Percentiles rank a stretch among this genome's conserved stretches.
Conservation (phyloP, 129 eudicot genomes). For the Artemisia tridentata region DNA sequence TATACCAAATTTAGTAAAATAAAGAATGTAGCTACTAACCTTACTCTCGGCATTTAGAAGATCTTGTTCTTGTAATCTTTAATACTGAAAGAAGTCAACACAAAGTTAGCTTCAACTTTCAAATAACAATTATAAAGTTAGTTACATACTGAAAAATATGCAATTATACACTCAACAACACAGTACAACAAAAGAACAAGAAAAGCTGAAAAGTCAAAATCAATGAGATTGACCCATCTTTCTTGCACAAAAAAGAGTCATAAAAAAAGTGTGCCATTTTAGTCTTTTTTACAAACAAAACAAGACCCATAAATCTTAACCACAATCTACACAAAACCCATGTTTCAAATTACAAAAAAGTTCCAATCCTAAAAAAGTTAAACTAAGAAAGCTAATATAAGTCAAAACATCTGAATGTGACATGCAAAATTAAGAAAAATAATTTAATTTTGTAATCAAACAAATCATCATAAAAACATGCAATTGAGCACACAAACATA, state of each 20-base stretch:
- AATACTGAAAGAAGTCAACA: constrained; percentile 30
- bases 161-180: constrained; percentile 6
- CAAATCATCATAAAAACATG: too few species aligned
- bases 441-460: too few species aligned
- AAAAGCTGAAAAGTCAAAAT: too few species aligned
- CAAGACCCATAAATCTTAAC: constrained; percentile 27
- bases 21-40: constrained; percentile 34
- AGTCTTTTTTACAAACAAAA: constrained; percentile 16
- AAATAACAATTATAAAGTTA: background rate
- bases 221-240: background rate
- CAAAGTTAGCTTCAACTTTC: constrained; percentile 17
- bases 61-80: constrained; percentile 21
- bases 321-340: constrained; percentile 23
- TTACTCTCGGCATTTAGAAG: constrained; percentile 53
- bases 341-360: constrained; percentile 15
- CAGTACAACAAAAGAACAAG: background rate
- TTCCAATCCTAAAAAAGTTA: too few species aligned
- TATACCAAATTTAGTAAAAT: too few species aligned
- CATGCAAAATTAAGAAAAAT: too few species aligned
- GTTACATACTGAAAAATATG: background rate
- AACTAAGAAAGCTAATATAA: background rate
- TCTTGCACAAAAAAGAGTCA: background rate
- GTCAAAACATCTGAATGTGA: too few species aligned
- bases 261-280: constrained; percentile 26
- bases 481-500: too few species aligned